phyloP scores from a whole-genome alignment of 2,329 filamentous ascomycete species.

The Sporothrix phasma region DNA sequence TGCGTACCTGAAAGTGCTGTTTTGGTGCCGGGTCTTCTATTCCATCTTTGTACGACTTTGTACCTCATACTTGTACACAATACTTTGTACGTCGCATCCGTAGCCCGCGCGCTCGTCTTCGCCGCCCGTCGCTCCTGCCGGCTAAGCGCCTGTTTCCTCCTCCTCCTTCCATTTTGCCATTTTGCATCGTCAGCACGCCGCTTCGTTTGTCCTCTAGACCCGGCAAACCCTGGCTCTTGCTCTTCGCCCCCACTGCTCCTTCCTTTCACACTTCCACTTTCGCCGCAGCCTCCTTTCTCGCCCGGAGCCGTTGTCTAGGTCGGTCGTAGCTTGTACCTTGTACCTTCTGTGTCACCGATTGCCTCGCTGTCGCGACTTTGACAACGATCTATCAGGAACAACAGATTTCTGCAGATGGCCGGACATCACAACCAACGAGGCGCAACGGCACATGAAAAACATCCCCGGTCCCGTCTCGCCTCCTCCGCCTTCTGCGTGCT shows the following conservation, averaged over 20 bases:
- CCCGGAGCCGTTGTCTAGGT: not conserved
- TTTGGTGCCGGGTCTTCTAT: slow-evolving; percentile 2
- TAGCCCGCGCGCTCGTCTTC: no score
- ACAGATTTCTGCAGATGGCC: not conserved
- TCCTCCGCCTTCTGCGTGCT: not conserved
- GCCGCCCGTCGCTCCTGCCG: not conserved
- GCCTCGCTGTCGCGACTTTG: not conserved
- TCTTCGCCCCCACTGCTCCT: not conserved
- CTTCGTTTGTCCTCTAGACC: not conserved
- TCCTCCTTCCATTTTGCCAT: not conserved
- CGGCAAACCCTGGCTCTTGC: not conserved
- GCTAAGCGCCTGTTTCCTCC: not conserved
- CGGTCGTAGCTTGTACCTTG: not conserved
- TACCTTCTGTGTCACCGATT: not conserved
- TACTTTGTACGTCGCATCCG: no score
- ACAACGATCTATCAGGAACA: not conserved
- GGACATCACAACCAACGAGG: not conserved
- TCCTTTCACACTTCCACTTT: not conserved
- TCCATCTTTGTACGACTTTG: slow-evolving; percentile 10
- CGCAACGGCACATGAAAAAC: not conserved
- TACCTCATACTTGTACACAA: no score
- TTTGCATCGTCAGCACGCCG: not conserved
- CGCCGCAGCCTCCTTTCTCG: not conserved
- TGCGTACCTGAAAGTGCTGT: not conserved
- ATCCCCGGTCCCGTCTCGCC: not conserved